Evolutionary conservation across 2,329 filamentous ascomycete genomes (phyloP).

Genomic region (Sporothrix humicola): DNA sequence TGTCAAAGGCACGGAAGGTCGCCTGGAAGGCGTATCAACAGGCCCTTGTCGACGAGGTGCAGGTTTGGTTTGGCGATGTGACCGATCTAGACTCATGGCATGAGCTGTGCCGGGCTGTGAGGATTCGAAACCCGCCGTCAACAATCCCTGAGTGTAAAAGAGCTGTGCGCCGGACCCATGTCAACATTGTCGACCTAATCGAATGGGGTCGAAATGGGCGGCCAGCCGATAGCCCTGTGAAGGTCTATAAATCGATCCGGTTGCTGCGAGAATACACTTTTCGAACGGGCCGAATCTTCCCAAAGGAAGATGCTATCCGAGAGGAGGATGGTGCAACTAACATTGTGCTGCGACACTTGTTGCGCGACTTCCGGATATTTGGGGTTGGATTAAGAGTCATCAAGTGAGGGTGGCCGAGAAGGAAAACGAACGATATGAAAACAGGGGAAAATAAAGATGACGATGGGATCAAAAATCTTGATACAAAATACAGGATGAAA

Average conservation of each 20-base stretch:
- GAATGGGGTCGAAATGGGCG: slow-evolving; percentile 26
- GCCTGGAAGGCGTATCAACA: slow-evolving; percentile 11
- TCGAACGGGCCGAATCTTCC: neutral
- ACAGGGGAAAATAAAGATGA: no score
- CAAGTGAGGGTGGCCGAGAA: no score
- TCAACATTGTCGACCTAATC: slow-evolving; percentile 34
- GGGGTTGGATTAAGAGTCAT: neutral
- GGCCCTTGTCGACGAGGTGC: slow-evolving; percentile 27
- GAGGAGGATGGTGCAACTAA: slow-evolving; percentile 19
- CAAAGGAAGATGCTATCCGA: neutral
- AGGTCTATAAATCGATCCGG: neutral
- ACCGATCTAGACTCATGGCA: slow-evolving; percentile 28
- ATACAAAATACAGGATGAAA: neutral
- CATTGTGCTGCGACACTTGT: slow-evolving; percentile 30
- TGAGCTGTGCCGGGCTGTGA: slow-evolving; percentile 28
- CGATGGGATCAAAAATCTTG: no score
- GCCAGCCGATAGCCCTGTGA: neutral
- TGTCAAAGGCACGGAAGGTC: neutral
- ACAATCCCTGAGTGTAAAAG: neutral
- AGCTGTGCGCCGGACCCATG: slow-evolving; percentile 20
- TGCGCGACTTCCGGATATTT: neutral
- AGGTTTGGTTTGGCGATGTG: slow-evolving; percentile 26
- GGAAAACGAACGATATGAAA: no score
- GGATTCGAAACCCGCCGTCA: neutral
- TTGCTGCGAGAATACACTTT: neutral